Conservation (phyloP, 495 filamentous ascomycete species). For the Aspergillus haitiensis region DNA sequence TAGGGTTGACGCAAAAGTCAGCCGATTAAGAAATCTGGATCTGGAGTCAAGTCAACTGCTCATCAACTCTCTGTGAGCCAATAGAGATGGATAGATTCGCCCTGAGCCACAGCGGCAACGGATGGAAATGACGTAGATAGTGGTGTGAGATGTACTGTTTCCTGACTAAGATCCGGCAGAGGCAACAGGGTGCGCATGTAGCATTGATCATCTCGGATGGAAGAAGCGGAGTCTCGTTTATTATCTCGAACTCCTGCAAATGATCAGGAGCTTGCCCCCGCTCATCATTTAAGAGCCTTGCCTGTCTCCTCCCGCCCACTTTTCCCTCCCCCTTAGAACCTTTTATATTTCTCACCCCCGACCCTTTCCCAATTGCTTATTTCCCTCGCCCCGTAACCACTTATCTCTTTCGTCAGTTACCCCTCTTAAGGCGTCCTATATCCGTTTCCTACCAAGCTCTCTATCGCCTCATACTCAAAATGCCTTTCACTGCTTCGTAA, state of each 20-base stretch:
- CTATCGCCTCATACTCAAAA: slow-evolving; percentile 33
- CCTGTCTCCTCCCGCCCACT: not conserved
- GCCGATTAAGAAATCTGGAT: slow-evolving; percentile 4
- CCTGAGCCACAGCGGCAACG: slow-evolving; percentile 18
- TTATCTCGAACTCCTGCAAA: not conserved
- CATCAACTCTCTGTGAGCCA: not conserved
- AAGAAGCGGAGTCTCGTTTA: not conserved
- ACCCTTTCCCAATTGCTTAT: not conserved
- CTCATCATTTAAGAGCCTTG: slow-evolving; percentile 2
- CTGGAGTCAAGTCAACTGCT: slow-evolving; percentile 8
- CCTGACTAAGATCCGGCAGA: not conserved
- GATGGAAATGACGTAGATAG: slow-evolving; percentile 12
- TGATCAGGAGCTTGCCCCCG: not conserved
- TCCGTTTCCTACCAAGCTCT: not conserved
- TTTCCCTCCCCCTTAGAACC: not conserved
- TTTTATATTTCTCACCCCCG: not conserved
- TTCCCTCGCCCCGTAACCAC: not conserved
- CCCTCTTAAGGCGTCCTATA: not conserved
- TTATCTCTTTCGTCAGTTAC: not conserved
- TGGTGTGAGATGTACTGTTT: not conserved
- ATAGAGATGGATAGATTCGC: not conserved
- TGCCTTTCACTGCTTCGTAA: slow-evolving; percentile 68
- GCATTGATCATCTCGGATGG: not conserved
- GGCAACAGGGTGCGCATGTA: not conserved
- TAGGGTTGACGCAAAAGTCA: slow-evolving; percentile 14